Percentiles rank a stretch among this genome's conserved stretches.
Evolutionary conservation across 2,329 filamentous ascomycete species (phyloP).

Genomic region (Fusarium foetens): DNA sequence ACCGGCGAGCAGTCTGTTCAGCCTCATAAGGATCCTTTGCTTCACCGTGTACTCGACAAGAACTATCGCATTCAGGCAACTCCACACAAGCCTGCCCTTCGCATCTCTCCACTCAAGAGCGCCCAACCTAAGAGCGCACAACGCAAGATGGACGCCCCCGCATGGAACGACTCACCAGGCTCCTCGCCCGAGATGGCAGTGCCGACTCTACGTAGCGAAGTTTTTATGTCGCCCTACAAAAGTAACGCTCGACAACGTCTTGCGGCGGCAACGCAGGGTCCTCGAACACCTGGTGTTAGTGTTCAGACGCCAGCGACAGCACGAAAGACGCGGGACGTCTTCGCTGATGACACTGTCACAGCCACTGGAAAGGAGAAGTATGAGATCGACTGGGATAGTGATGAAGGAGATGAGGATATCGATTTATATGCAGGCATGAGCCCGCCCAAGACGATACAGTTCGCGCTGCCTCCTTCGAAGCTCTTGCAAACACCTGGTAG

Average conservation of each 20-base stretch:
- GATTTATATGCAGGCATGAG: constrained; percentile 77
- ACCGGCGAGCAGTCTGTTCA: constrained; percentile 50
- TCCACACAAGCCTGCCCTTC: constrained; percentile 70
- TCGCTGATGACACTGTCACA: constrained; percentile 46
- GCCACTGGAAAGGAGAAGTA: constrained; percentile 53
- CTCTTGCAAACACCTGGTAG: constrained; percentile 82
- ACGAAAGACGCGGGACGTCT: constrained; percentile 62
- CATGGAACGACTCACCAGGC: constrained; percentile 68
- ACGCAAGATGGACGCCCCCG: constrained; percentile 50
- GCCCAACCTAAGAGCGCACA: constrained; percentile 49
- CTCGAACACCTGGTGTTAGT: constrained; percentile 83
- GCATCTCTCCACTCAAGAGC: constrained; percentile 59
- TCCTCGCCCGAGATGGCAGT: constrained; percentile 82
- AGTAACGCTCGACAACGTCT: constrained; percentile 57
- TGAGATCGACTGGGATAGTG: constrained; percentile 79
- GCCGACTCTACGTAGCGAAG: constrained; percentile 84
- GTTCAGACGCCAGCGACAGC: constrained; percentile 77
- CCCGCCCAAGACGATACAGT: constrained; percentile 93
- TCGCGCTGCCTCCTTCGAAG: constrained; percentile 80
- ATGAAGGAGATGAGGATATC: constrained; percentile 73
- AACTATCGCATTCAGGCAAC: constrained; percentile 95
- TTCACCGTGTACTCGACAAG: constrained; percentile 94
- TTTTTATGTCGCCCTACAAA: constrained; percentile 80
- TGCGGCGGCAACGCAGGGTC: constrained; percentile 56
- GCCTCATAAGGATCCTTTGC: constrained; percentile 74